Evolutionary conservation across 2,329 filamentous ascomycete species (phyloP), one percentile per base, ranked within the genome.

Genomic region (Verticillium zaregamsianum): DNA sequence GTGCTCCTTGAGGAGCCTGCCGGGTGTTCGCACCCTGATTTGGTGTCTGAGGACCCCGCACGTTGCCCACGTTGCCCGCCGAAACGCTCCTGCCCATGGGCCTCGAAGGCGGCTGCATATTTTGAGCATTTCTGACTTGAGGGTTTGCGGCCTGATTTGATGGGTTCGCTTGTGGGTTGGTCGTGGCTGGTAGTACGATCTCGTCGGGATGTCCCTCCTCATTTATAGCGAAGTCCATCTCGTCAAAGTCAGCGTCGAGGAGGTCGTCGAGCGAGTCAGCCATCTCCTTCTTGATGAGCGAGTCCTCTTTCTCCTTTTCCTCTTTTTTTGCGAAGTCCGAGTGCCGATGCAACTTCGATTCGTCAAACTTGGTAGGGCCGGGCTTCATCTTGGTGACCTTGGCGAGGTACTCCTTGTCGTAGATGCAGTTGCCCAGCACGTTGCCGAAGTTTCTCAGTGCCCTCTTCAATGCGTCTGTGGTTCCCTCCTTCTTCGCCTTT

Each of bases 401-500:
- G 59, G 88, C 84, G 61, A 99, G 81, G 72, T 97, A 99, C 64
- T 94, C 89, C 76, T 97, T 96, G 78, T 99, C 95, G 76, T 99
- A 98, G 63, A 99, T 88, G 80, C 95, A 99, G 73, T 98, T 99
- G n/a, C 95, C 95, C 60, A 99, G 81, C 17, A 98, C 90, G 69
- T 98, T 98, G 63, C 95, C 95, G 76, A 99, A 99, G 66, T 88
- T 97, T 63, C 94, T 85, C 70, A 99, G 73, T 1, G 95, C 87
- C 67, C 95, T 85, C 77, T 99, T 99, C 72, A 99, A 73, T 1
- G 88, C 95, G 77, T 99, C 95, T 11, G 96, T 98, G 3, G 93
- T 96, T 8, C 92, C 96, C 79, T 98, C 93, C 74, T 99, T 99
- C 80, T 98, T 99, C 1, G 95, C 93, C 77, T 99, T 99, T 74